Conservation (phyloP, 805 yeast genomes). For the Ogataea parapolymorpha region DNA sequence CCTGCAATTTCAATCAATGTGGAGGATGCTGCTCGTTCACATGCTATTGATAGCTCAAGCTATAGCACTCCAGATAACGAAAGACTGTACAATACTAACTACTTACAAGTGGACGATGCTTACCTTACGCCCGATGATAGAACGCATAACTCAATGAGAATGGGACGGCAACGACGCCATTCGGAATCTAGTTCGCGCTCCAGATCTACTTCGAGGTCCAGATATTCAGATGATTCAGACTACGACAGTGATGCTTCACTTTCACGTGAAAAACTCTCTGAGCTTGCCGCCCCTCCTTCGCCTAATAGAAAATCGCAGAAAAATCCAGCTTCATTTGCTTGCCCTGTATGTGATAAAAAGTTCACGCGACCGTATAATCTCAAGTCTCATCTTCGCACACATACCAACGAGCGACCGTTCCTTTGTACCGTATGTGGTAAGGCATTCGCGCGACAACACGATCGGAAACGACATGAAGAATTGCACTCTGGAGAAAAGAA, state of each 20-base stretch:
- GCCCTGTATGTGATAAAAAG: slow-evolving; percentile 78
- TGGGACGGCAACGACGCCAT: slow-evolving; percentile 39
- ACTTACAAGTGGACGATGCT: slow-evolving; percentile 6
- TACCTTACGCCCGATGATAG: slow-evolving; percentile 30
- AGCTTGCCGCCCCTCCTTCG: slow-evolving; percentile 55
- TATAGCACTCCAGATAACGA: slow-evolving; percentile 8
- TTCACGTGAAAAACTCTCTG: slow-evolving; percentile 58
- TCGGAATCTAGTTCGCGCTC: slow-evolving; percentile 32
- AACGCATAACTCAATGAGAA: slow-evolving; percentile 30
- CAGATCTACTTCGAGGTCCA: slow-evolving; percentile 24
- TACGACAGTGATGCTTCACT: slow-evolving; percentile 31
- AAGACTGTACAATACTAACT: background rate
- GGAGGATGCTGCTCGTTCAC: slow-evolving; percentile 1
- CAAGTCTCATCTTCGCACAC: slow-evolving; percentile 88
- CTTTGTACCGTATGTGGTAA: slow-evolving; percentile 72
- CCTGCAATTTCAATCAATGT: slow-evolving; percentile 5
- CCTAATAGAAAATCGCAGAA: slow-evolving; percentile 56
- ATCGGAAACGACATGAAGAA: slow-evolving; percentile 71
- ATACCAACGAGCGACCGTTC: slow-evolving; percentile 79
- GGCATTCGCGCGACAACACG: slow-evolving; percentile 80
- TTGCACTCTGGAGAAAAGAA: slow-evolving; percentile 74
- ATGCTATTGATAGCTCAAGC: slow-evolving; percentile 1
- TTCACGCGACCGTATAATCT: slow-evolving; percentile 93
- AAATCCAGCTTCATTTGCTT: slow-evolving; percentile 71
- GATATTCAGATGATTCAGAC: slow-evolving; percentile 28